phyloP scores from a whole-genome alignment of 75 land plant species.

The Cupressus sempervirens region DNA sequence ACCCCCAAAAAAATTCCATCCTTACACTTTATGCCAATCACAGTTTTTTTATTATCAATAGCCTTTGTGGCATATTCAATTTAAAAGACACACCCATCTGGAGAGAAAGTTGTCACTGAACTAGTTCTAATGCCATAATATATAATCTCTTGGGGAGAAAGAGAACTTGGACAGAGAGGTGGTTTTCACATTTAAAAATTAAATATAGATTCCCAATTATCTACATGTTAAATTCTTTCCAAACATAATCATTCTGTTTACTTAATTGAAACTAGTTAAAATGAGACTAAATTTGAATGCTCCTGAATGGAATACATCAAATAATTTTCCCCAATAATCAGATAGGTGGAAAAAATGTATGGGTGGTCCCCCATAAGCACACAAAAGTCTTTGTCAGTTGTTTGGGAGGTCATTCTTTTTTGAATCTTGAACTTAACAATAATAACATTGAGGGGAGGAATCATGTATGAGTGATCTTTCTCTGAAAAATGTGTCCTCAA shows the following conservation, averaged over 20 bases:
- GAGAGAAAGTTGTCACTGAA: too few relatives aligned
- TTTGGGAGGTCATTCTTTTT: too few relatives aligned
- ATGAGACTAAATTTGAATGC: not conserved
- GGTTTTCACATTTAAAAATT: not conserved
- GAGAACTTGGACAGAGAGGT: not conserved
- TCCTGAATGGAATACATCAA: not conserved
- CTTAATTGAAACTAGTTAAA: not conserved
- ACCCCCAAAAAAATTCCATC: too few relatives aligned
- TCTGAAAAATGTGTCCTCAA: too few relatives aligned
- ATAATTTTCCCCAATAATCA: not conserved
- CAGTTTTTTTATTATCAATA: slow-evolving; percentile 95
- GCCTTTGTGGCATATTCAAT: slow-evolving; percentile 97
- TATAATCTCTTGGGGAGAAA: not conserved
- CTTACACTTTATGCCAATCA: too few relatives aligned
- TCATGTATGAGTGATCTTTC: too few relatives aligned
- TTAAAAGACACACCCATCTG: slow-evolving; percentile 95
- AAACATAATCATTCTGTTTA: not conserved
- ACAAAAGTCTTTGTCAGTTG: too few relatives aligned
- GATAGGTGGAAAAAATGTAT: not conserved
- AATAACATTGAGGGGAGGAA: too few relatives aligned
- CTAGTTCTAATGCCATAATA: not conserved
- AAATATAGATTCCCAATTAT: not conserved
- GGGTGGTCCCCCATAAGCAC: slow-evolving; percentile 8
- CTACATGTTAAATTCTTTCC: not conserved
- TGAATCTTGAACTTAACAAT: too few relatives aligned